Evolutionary conservation across 495 filamentous ascomycete species (phyloP).

Genomic region (Podospora tetraspora): DNA sequence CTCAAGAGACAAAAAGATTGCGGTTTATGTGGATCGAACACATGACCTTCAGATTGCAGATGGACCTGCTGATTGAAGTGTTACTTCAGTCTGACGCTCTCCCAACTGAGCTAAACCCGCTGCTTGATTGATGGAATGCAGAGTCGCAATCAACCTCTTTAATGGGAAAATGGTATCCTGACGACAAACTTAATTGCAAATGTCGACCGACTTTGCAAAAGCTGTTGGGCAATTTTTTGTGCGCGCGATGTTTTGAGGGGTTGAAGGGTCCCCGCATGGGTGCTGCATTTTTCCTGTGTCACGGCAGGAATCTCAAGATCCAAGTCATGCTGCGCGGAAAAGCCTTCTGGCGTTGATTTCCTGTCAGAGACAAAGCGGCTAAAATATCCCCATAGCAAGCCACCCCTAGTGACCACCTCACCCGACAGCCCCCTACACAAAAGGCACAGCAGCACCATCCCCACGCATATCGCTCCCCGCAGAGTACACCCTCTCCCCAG

Average conservation of each 20-base stretch:
- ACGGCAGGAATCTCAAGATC: not conserved
- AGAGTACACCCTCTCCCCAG: slow-evolving; percentile 59
- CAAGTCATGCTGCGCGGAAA: not conserved
- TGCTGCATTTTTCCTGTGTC: not conserved
- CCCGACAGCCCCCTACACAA: not conserved
- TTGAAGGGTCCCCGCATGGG: not conserved
- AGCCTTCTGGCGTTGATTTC: not conserved
- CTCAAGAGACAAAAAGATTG: not conserved
- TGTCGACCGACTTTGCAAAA: not conserved
- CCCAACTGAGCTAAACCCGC: slow-evolving; percentile 9
- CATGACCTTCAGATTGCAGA: slow-evolving; percentile 7
- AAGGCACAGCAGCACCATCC: slow-evolving; percentile 66
- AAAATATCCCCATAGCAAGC: not conserved
- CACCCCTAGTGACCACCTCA: too few relatives aligned
- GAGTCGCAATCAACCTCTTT: not conserved
- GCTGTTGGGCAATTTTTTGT: not conserved
- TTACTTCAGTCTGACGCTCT: slow-evolving; percentile 3
- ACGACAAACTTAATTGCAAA: not conserved
- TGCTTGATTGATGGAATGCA: not conserved
- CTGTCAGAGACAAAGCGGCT: not conserved
- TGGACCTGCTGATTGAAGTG: not conserved
- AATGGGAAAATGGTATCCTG: too few relatives aligned
- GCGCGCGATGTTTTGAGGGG: too few relatives aligned
- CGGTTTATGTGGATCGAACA: slow-evolving; percentile 2
- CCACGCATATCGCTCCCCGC: slow-evolving; percentile 74